These are phyloP conservation scores for Brassica juncea DNA, from an alignment of 345 rosid genomes.

Conservation along the genomic window DNA sequence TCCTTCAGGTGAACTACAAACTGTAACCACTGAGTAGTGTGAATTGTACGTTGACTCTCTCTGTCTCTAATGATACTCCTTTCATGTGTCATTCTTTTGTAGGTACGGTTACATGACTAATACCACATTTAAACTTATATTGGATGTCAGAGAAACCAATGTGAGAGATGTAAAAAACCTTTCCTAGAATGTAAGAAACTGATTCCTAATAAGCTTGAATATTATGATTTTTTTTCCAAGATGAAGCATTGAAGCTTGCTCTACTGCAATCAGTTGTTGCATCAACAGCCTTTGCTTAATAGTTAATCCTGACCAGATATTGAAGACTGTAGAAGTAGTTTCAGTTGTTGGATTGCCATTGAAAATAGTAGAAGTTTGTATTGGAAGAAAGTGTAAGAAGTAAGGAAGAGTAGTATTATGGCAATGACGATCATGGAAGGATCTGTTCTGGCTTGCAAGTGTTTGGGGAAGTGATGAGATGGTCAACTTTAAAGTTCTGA, in stretches of 20 bases:
- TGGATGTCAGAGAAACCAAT: too few species aligned
- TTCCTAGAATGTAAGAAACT: too few species aligned
- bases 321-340: constrained; percentile 13
- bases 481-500: constrained; percentile 58
- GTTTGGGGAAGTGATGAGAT: constrained; percentile 73
- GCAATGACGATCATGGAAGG: constrained; percentile 48
- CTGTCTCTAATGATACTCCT: too few species aligned
- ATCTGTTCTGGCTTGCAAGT: constrained; percentile 63
- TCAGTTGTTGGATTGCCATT: background rate
- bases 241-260: constrained; percentile 31
- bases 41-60: too few species aligned
- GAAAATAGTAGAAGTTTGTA: constrained; percentile 65
- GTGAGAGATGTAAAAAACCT: too few species aligned
- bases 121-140: too few species aligned
- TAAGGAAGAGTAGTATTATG: constrained; percentile 54
- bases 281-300: constrained; percentile 1
- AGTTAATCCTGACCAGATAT: constrained; percentile 1
- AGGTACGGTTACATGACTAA: too few species aligned
- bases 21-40: too few species aligned
- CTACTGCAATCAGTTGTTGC: constrained; percentile 11
- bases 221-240: background rate
- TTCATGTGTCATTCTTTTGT: too few species aligned
- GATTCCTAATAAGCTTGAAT: too few species aligned
- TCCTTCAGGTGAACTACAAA: too few species aligned
- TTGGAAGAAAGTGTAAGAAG: constrained; percentile 76